Evolutionary conservation across 1,284 basidiomycete species (phyloP).

Genomic region (Boletus semigastroideus): DNA sequence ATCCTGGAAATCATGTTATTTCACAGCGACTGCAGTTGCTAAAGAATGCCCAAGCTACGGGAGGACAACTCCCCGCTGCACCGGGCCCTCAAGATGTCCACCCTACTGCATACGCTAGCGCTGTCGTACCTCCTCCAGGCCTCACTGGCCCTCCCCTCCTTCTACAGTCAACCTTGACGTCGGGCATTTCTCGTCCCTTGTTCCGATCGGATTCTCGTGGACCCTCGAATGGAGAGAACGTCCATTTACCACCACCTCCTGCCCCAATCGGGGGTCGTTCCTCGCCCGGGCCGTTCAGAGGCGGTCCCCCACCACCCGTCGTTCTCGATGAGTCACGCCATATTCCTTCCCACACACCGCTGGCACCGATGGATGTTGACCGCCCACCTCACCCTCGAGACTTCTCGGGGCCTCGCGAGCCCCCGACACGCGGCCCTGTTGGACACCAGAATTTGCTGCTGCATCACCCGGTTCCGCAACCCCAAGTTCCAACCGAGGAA

Average conservation of each 20-base stretch:
- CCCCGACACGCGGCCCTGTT: conserved; percentile 45
- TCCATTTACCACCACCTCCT: conserved; percentile 62
- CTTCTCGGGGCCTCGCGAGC: conserved; percentile 49
- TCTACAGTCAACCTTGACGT: conserved; percentile 48
- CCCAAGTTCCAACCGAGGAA: conserved; percentile 47
- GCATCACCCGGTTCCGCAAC: conserved; percentile 65
- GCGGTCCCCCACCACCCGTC: conserved; percentile 76
- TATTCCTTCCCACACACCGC: conserved; percentile 60
- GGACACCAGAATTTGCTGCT: conserved; percentile 57
- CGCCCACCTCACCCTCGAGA: conserved; percentile 59
- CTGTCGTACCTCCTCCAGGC: conserved; percentile 64
- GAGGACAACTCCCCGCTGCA: conserved; percentile 74
- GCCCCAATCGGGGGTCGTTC: conserved; percentile 46
- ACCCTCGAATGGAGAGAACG: conserved; percentile 46
- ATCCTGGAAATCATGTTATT: conserved; percentile 79
- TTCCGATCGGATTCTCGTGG: conserved; percentile 69
- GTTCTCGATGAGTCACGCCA: conserved; percentile 70
- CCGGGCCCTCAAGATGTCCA: conserved; percentile 94
- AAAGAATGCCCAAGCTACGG: conserved; percentile 79
- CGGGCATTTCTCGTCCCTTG: conserved; percentile 40
- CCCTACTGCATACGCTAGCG: conserved; percentile 87
- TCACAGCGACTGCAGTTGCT: conserved; percentile 76
- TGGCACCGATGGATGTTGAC: conserved; percentile 85
- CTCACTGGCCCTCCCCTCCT: conserved; percentile 62
- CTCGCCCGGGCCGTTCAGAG: conserved; percentile 70